Evolutionary conservation across 441 rosid species (phyloP).

Genomic region (Erodium trifolium): DNA sequence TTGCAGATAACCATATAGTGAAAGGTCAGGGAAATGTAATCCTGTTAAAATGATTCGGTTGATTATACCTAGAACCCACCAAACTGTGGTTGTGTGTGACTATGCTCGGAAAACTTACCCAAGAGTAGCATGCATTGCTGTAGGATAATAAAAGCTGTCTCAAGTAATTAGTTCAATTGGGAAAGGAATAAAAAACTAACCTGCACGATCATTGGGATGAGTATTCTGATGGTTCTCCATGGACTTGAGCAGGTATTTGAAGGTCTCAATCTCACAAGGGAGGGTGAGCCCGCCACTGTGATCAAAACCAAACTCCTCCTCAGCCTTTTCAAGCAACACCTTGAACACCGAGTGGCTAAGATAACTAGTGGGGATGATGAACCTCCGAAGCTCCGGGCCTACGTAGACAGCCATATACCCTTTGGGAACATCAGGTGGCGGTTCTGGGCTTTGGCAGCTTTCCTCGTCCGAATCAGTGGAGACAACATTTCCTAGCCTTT

Average conservation of each 20-base stretch:
- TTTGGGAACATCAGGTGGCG: slow-evolving; percentile 73
- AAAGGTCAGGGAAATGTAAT: not conserved
- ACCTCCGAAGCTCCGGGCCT: slow-evolving; percentile 82
- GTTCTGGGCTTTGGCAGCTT: slow-evolving; percentile 51
- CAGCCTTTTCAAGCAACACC: slow-evolving; percentile 69
- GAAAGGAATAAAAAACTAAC: slow-evolving; percentile 20
- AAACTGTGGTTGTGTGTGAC: no score
- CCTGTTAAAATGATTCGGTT: not conserved
- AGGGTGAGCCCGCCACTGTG: slow-evolving; percentile 69
- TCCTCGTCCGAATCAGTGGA: slow-evolving; percentile 79
- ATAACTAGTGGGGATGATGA: slow-evolving; percentile 70
- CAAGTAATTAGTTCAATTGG: not conserved
- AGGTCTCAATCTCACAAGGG: slow-evolving; percentile 93
- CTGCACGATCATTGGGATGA: slow-evolving; percentile 31
- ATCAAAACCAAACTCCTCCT: slow-evolving; percentile 21
- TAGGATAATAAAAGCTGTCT: no score
- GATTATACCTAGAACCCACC: not conserved
- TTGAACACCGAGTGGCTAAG: slow-evolving; percentile 75
- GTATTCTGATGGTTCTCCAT: slow-evolving; percentile 54
- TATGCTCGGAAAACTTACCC: no score
- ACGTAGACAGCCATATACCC: slow-evolving; percentile 86
- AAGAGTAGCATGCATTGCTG: no score
- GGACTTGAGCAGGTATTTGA: slow-evolving; percentile 72
- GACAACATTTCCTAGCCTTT: slow-evolving; percentile 32
- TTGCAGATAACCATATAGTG: not conserved